phyloP scores from a whole-genome alignment of 2,329 filamentous ascomycete species.

The Claviceps cyperi region DNA sequence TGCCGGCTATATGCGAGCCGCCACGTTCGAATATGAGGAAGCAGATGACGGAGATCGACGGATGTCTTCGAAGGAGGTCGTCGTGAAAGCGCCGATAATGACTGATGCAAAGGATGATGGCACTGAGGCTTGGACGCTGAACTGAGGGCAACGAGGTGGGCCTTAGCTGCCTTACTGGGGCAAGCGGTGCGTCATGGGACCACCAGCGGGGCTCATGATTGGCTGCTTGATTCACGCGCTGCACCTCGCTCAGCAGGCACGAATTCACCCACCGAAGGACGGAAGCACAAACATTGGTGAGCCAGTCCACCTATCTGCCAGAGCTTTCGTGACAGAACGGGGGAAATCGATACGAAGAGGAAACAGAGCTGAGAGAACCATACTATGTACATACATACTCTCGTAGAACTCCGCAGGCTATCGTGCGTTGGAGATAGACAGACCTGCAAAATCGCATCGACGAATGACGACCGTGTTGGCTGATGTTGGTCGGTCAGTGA shows the following conservation, averaged over 20 bases:
- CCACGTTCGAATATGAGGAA: background rate
- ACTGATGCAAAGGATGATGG: conserved; percentile 3
- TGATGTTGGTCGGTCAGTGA: no score
- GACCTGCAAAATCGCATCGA: no score
- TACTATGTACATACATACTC: no score
- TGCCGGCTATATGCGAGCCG: background rate
- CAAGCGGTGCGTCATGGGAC: conserved; percentile 23
- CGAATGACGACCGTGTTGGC: no score
- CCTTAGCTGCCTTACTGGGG: background rate
- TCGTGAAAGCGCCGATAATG: background rate
- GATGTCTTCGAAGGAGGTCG: background rate
- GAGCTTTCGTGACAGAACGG: background rate
- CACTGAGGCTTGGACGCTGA: background rate
- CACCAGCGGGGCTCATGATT: background rate
- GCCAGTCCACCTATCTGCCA: no score
- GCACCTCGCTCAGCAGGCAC: background rate
- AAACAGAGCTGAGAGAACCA: no score
- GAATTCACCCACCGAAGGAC: background rate
- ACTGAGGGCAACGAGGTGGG: background rate
- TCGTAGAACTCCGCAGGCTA: no score
- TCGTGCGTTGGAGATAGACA: no score
- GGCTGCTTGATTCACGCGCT: background rate
- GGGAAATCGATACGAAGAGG: no score
- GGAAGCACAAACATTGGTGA: background rate
- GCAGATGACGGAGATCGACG: background rate